Evolutionary conservation across 106 monocot species (phyloP).

Genomic region (Apostasia shenzhenica): DNA sequence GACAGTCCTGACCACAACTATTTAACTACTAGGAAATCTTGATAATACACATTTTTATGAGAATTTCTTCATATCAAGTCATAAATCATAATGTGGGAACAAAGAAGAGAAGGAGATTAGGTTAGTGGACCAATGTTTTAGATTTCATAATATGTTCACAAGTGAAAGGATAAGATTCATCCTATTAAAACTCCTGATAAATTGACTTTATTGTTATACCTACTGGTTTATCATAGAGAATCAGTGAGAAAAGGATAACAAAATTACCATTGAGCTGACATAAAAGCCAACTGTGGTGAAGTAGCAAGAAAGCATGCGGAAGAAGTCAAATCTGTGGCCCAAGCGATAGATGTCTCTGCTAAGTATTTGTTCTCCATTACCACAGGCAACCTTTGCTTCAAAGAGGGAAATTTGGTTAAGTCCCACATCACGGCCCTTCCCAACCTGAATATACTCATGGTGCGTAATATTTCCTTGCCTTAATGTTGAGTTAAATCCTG

Average conservation of each 20-base stretch:
- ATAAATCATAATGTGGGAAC: too few relatives aligned
- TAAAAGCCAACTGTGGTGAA: conserved; percentile 97
- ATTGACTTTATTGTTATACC: neutral
- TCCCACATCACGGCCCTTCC: conserved; percentile 98
- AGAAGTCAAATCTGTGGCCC: conserved; percentile 96
- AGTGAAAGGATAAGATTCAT: too few relatives aligned
- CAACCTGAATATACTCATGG: conserved; percentile 98
- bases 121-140: too few relatives aligned
- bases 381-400: conserved; percentile 96
- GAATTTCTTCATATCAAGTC: too few relatives aligned
- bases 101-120: too few relatives aligned
- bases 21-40: too few relatives aligned
- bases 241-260: neutral
- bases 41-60: too few relatives aligned
- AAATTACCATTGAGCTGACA: conserved; percentile 89
- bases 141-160: too few relatives aligned
- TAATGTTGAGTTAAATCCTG: conserved; percentile 94
- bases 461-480: conserved; percentile 95
- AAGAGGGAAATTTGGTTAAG: conserved; percentile 98
- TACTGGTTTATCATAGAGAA: neutral
- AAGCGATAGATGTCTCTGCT: conserved; percentile 94
- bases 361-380: conserved; percentile 93
- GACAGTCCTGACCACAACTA: too few relatives aligned
- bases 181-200: neutral
- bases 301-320: conserved; percentile 96